phyloP scores from a whole-genome alignment of 2,329 filamentous ascomycete species.

The Fusarium coicis region DNA sequence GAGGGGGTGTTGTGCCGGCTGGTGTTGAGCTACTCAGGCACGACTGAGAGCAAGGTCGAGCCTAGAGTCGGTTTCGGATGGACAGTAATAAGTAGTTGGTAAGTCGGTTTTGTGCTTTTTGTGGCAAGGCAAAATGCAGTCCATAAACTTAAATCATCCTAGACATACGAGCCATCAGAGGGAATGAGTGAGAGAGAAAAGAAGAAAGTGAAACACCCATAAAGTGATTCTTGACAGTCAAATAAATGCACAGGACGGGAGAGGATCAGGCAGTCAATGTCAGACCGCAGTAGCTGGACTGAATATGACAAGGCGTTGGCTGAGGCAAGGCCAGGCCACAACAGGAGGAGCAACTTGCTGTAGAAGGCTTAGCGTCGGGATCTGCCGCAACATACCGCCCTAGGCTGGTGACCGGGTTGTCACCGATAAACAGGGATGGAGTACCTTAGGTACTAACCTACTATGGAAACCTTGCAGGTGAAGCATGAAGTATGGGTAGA shows the following conservation, averaged over 20 bases:
- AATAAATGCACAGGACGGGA: slow-evolving; percentile 26
- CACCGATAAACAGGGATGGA: slow-evolving; percentile 17
- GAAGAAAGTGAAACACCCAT: slow-evolving; percentile 23
- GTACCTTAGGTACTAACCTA: neutral
- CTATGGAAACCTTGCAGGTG: neutral
- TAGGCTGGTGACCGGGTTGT: slow-evolving; percentile 23
- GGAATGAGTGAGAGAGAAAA: slow-evolving; percentile 17
- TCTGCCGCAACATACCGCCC: slow-evolving; percentile 43
- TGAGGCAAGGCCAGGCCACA: slow-evolving; percentile 42
- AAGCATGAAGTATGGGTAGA: neutral
- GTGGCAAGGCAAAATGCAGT: slow-evolving; percentile 1
- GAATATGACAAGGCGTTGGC: slow-evolving; percentile 34
- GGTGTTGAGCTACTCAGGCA: slow-evolving; percentile 18
- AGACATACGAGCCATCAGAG: slow-evolving; percentile 38
- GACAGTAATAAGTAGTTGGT: neutral
- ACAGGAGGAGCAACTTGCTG: slow-evolving; percentile 29
- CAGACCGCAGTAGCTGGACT: slow-evolving; percentile 44
- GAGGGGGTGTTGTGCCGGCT: slow-evolving; percentile 11
- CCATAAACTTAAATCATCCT: slow-evolving; percentile 14
- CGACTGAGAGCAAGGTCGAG: slow-evolving; percentile 5
- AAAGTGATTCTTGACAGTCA: slow-evolving; percentile 20
- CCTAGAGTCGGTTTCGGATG: slow-evolving; percentile 8
- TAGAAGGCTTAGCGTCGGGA: slow-evolving; percentile 31
- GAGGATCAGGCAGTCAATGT: slow-evolving; percentile 44
- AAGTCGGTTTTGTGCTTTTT: neutral